Conservation (phyloP, 441 rosid species). For the Populus hybrid region DNA sequence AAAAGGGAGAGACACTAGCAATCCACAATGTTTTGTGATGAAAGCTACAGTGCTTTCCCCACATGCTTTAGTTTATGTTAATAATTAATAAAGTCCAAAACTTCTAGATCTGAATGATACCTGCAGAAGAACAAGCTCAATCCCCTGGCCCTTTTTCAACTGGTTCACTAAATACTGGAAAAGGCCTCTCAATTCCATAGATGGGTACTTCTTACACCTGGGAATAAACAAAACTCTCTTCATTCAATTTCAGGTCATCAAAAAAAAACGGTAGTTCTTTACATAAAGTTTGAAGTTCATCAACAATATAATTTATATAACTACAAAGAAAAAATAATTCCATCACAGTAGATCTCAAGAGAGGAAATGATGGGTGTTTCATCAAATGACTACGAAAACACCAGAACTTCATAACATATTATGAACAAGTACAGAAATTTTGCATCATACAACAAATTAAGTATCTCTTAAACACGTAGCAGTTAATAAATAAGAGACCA, state of each 20-base stretch:
- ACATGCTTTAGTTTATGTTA: not conserved
- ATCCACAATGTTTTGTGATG: too few relatives aligned
- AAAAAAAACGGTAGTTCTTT: not conserved
- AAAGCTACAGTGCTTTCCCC: too few relatives aligned
- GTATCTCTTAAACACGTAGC: not conserved
- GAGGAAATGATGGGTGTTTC: not conserved
- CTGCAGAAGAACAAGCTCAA: conserved; percentile 98
- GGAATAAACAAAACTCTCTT: conserved; percentile 18
- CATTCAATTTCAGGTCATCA: conserved; percentile 5
- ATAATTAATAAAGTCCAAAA: not conserved
- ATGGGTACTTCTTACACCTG: conserved; percentile 99
- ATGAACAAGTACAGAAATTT: not conserved
- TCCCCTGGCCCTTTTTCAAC: conserved; percentile 94
- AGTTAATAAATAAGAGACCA: not conserved
- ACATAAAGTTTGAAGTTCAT: conserved; percentile 6
- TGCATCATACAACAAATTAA: not conserved
- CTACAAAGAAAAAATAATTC: not conserved
- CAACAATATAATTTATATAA: not conserved
- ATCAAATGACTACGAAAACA: not conserved
- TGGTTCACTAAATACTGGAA: conserved; percentile 99
- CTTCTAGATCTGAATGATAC: conserved; percentile 36
- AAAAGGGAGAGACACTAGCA: too few relatives aligned
- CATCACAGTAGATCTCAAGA: not conserved
- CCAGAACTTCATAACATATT: not conserved
- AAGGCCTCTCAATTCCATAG: conserved; percentile 99